Evolutionary conservation across 192 early-diverging fungal genomes (phyloP), one percentile per base, ranked within the genome.

Genomic region (Powellomyces hirtus): DNA sequence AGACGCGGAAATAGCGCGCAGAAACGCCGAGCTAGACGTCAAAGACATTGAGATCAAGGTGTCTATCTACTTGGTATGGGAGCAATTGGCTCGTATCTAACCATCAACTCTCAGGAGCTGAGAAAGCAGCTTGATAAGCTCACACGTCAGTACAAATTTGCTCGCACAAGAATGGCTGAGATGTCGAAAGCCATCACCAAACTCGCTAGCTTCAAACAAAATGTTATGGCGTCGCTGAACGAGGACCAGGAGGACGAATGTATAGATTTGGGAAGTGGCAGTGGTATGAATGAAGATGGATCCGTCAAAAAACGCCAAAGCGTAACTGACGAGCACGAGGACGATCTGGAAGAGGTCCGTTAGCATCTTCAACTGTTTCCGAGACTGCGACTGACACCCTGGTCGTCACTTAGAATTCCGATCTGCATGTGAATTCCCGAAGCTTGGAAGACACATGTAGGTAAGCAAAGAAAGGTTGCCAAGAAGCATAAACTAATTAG

Each of bases 41-140:
- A 62, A 64, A 57, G 73, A 75, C 37, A 35, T 11, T 11, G 73
- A 75, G 51, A 62, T 70, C 30, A 70, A 75, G 62, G 73, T 75
- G 24, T 59, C 27, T 6, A 10, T 11, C 7, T 11, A 24, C 20
- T 38, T 56, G 45, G 66, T 62, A 27, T 27, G n/a, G n/a, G n/a
- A n/a, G n/a, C n/a, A n/a, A n/a, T n/a, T n/a, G n/a, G n/a, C n/a
- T 63, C 36, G 14, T 33, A 22, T 26, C 10, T 24, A 38, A 51
- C 5, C n/a, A 35, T 27, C 27, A 52, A 8, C 40, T 38, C 20
- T 49, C 65, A 14, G 61, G 58, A 33, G 2, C 62, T 44, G 49
- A 71, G 35, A 11, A 29, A 31, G 45, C 70, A 26, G 13, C 26
- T 24, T 7, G 51, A 53, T 8, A 53, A 53, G 26, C 7, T 53